Percentiles rank a stretch among this genome's conserved stretches.
Evolutionary conservation across 306 rosid species (phyloP).

Genomic region (Prosopis cineraria): DNA sequence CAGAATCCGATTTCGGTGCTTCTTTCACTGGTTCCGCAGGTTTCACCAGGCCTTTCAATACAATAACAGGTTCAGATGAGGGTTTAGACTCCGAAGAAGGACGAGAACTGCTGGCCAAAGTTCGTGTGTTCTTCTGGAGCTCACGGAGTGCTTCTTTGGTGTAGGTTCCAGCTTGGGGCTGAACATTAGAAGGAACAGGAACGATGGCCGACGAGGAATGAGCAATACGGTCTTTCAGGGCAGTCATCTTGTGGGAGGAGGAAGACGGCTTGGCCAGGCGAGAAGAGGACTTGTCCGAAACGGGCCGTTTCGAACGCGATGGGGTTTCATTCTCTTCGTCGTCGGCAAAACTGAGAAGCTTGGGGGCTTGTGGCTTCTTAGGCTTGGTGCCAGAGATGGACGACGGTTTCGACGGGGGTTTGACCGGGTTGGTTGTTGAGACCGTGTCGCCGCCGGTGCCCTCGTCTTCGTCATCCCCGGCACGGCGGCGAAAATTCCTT

Average conservation of each 20-base stretch:
- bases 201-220: slow-evolving; percentile 45
- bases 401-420: slow-evolving; percentile 45
- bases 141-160: slow-evolving; percentile 89
- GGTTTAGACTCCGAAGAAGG: slow-evolving; percentile 61
- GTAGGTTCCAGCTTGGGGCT: slow-evolving; percentile 89
- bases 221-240: slow-evolving; percentile 63
- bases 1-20: slow-evolving; percentile 45
- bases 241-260: slow-evolving; percentile 73
- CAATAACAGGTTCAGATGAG: slow-evolving; percentile 68
- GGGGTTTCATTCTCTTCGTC: slow-evolving; percentile 64
- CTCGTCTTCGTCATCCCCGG: slow-evolving; percentile 48
- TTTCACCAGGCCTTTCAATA: slow-evolving; percentile 72
- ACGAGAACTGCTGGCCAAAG: slow-evolving; percentile 63
- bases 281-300: slow-evolving; percentile 49
- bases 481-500: slow-evolving; percentile 89
- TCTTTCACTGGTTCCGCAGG: slow-evolving; percentile 44
- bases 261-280: slow-evolving; percentile 50
- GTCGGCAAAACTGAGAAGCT: slow-evolving; percentile 87
- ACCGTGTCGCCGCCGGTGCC: slow-evolving; percentile 29
- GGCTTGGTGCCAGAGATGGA: slow-evolving; percentile 51
- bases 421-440: slow-evolving; percentile 32
- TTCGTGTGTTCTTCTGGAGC: slow-evolving; percentile 94
- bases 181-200: slow-evolving; percentile 71
- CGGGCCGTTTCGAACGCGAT: slow-evolving; percentile 46
- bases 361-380: slow-evolving; percentile 66